Evolutionary conservation across 2,329 filamentous ascomycete genomes (phyloP).

Genomic region (Aspergillus udagawae): DNA sequence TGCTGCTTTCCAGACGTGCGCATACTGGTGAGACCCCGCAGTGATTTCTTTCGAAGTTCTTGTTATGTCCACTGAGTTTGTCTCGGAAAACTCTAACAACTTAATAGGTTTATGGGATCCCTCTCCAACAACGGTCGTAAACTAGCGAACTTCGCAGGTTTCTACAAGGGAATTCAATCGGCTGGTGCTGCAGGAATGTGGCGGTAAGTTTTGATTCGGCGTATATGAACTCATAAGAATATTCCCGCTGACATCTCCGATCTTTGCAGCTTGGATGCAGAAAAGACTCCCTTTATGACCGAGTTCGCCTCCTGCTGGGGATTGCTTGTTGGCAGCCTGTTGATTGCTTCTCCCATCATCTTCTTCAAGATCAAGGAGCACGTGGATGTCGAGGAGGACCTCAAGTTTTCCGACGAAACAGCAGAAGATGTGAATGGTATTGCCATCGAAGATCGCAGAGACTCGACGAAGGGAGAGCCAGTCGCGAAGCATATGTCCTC

Average conservation of each 20-base stretch:
- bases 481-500: conserved; percentile 7
- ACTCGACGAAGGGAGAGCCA: conserved; percentile 16
- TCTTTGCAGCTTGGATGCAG: conserved; percentile 65
- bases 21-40: conserved; percentile 66
- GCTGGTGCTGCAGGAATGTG: conserved; percentile 65
- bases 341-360: conserved; percentile 76
- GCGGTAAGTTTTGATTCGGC: conserved; percentile 29
- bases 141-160: conserved; percentile 85
- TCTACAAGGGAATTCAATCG: conserved; percentile 89
- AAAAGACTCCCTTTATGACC: conserved; percentile 61
- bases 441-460: conserved; percentile 11
- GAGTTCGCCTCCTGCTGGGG: conserved; percentile 76
- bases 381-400: conserved; percentile 74
- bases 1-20: conserved; percentile 81
- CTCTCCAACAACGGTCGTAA: conserved; percentile 90
- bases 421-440: conserved; percentile 59
- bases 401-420: conserved; percentile 82
- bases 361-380: conserved; percentile 75
- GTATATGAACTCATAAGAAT: conserved; percentile 1
- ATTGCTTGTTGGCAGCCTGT: conserved; percentile 66
- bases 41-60: background rate
- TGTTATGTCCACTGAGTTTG: background rate
- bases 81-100: background rate
- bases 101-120: conserved; percentile 76
- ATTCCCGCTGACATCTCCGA: conserved; percentile 28